Percentiles rank a stretch among this genome's conserved stretches.
These are phyloP conservation scores for Phytophthora hybrid DNA, from an alignment of 352 stramenopile genomes.

Conservation along the genomic window DNA sequence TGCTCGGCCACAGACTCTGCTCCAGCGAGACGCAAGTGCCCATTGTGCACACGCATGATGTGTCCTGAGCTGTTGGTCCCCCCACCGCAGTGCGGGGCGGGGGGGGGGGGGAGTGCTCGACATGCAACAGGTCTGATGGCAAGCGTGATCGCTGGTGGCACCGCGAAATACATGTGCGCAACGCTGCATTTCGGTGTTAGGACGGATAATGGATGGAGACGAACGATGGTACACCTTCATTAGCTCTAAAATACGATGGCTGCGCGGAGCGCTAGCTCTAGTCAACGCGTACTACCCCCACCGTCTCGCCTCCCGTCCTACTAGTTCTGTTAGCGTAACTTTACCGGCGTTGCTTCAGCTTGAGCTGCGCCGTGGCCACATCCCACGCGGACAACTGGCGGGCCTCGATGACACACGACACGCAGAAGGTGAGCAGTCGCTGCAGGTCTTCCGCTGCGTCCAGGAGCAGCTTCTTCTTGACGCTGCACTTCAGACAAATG, in stretches of 20 bases:
- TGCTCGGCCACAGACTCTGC: background rate
- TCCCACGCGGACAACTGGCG: conserved; percentile 55
- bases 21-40: background rate
- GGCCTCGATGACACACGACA: conserved; percentile 53
- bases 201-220: background rate
- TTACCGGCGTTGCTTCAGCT: conserved; percentile 17
- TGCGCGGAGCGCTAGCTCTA: conserved; percentile 13
- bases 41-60: conserved; percentile 15
- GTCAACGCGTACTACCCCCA: background rate
- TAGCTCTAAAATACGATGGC: conserved; percentile 28
- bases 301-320: background rate
- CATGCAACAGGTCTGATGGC: background rate
- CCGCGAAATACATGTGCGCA: background rate
- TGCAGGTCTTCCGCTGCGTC: conserved; percentile 46
- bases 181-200: conserved; percentile 14
- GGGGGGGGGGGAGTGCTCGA: too few relatives aligned
- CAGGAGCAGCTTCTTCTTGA: conserved; percentile 58
- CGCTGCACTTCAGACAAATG: conserved; percentile 58
- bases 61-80: conserved; percentile 8
- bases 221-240: conserved; percentile 4
- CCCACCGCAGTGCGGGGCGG: background rate
- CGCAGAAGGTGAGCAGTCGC: conserved; percentile 53
- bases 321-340: background rate
- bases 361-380: conserved; percentile 41
- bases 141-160: conserved; percentile 4